Conservation (phyloP, 768 basidiomycete species). For the Pleurotus cornucopiae region DNA sequence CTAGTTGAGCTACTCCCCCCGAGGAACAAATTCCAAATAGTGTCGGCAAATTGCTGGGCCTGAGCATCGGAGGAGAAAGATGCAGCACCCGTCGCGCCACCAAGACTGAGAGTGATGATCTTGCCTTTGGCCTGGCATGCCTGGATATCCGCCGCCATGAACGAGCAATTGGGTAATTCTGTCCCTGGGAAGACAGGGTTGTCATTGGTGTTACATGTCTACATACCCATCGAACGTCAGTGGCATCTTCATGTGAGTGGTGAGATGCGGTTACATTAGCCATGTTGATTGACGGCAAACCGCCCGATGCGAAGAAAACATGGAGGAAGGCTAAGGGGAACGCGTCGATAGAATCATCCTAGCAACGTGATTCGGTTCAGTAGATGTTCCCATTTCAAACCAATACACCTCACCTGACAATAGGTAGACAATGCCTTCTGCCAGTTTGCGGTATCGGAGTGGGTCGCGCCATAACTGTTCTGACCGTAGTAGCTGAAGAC, state of each 20-base stretch:
- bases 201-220: slow-evolving; percentile 46
- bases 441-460: slow-evolving; percentile 38
- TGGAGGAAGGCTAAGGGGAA: slow-evolving; percentile 61
- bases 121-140: slow-evolving; percentile 56
- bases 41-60: slow-evolving; percentile 48
- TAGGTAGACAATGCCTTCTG: slow-evolving; percentile 48
- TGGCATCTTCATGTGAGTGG: not conserved
- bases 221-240: not conserved
- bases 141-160: slow-evolving; percentile 52
- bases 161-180: slow-evolving; percentile 52
- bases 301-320: slow-evolving; percentile 55
- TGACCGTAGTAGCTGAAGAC: slow-evolving; percentile 48
- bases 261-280: slow-evolving; percentile 40
- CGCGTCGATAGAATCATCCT: slow-evolving; percentile 55
- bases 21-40: slow-evolving; percentile 66
- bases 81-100: slow-evolving; percentile 50
- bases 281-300: slow-evolving; percentile 55
- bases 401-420: slow-evolving; percentile 36
- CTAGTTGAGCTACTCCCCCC: slow-evolving; percentile 53
- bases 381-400: slow-evolving; percentile 17
- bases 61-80: slow-evolving; percentile 48
- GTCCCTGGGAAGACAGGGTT: slow-evolving; percentile 49
- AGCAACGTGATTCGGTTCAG: slow-evolving; percentile 15
- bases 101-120: slow-evolving; percentile 42
- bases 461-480: slow-evolving; percentile 54